Percentiles rank a stretch among this genome's conserved stretches.
phyloP scores from a whole-genome alignment of 2,329 filamentous ascomycete species.

The Epichloe festucae region DNA sequence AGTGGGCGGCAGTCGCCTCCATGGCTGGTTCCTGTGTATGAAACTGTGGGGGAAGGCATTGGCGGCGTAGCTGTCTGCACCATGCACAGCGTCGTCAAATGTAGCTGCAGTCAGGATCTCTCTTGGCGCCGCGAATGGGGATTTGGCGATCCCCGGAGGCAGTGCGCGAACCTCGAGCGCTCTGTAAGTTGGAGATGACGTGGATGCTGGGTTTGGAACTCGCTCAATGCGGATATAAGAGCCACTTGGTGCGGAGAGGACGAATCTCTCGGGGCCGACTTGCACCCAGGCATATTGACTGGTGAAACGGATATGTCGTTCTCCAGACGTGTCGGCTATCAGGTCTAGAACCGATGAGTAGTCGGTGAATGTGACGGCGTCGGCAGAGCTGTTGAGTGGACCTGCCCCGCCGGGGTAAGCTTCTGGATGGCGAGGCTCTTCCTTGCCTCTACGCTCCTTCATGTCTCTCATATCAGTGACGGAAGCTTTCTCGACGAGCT shows the following conservation, averaged over 20 bases:
- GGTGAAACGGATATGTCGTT: conserved; percentile 63
- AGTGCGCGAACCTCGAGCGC: conserved; percentile 36
- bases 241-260: conserved; percentile 54
- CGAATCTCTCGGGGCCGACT: conserved; percentile 54
- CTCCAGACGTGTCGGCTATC: conserved; percentile 66
- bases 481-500: conserved; percentile 57
- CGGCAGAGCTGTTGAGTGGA: conserved; percentile 10
- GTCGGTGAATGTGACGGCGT: conserved; percentile 65
- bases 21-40: conserved; percentile 51
- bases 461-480: conserved; percentile 47
- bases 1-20: conserved; percentile 56
- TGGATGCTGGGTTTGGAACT: conserved; percentile 12
- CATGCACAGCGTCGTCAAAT: conserved; percentile 66
- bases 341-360: conserved; percentile 90
- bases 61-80: conserved; percentile 68
- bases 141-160: conserved; percentile 30
- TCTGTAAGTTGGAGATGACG: conserved; percentile 20
- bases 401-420: conserved; percentile 3
- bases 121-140: conserved; percentile 56
- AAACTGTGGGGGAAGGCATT: conserved; percentile 50
- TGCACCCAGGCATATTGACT: conserved; percentile 76
- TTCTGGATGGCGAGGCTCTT: conserved; percentile 17
- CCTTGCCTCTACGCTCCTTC: conserved; percentile 33
- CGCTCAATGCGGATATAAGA: conserved; percentile 45
- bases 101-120: conserved; percentile 51